Evolutionary conservation across 148 eudicot species (phyloP), one percentile per base, ranked within the genome.

Genomic region (Chenopodium formosanum): DNA sequence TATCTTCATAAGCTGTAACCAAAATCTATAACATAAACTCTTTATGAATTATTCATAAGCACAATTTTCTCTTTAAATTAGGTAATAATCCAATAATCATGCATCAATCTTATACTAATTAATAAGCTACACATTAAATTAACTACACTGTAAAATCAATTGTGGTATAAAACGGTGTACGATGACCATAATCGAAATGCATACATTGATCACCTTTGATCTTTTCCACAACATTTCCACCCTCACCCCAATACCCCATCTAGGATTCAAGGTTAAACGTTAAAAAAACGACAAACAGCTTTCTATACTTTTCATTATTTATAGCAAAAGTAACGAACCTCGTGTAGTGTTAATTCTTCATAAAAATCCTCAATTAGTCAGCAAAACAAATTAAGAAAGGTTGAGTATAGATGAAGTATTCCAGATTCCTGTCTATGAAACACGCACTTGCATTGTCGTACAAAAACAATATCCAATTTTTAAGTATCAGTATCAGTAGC

Each of bases 341-440:
- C 13, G 20, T 19, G 22, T 40, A 2, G 4, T 47, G 58, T 78
- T 13, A 62, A 47, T 74, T 74, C 25, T 47, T 65, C 78, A 74
- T 74, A 76, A 63, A 64, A 48, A 65, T 32, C 16, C 1, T 56
- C 31, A 46, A 64, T 22, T 16, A 2, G 23, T 66, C 16, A 58
- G 34, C 16, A 29, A 62, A 19, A 37, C 12, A 50, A 81, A 74
- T 74, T 32, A 81, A 74, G n/a, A 74, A 73, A 81, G 83, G 29
- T 81, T 25, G 83, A 81, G 83, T 81, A 50, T 81, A 0, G 78
- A 64, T 66, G 83, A 81, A 81, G 83, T 47, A 81, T 81, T 47
- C 83, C 10, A 74, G 78, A 81, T 81, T 81, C 83, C 67, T 46
- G 70, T 68, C 46, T 44, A 73, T 40, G 25, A 25, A 60, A 72